Base-by-base conservation (phyloP, 1,284 basidiomycete species). In the Chiua sp. region DNA sequence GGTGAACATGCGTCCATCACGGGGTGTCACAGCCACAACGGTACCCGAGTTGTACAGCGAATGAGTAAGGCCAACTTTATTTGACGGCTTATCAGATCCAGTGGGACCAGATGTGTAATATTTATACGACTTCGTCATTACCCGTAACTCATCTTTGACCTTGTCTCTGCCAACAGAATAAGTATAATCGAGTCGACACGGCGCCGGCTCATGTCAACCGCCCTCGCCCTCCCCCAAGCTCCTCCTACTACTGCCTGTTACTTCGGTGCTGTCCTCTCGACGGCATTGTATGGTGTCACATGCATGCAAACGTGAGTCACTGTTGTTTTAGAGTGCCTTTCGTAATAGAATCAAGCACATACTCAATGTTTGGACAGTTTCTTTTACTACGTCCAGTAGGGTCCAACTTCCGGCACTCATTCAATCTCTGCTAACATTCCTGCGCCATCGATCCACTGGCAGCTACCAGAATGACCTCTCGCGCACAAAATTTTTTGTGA, bases 401-500 rank as follows among this genome's bases (percentile, higher is more conserved):
- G n/a, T 23, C 26, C 28, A 11, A 2, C 13, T 39, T 16, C 16
- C 15, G 16, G n/a, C 12, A 13, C 12, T 15, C 28, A 44, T 42
- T 30, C 20, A 26, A n/a, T n/a, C n/a, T 52, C n/a, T 8, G 20
- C 39, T 30, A 23, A 42, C 39, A 39, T 16, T 18, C n/a, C n/a
- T 32, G 13, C 46, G 46, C 37, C 2, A 7, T 42, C n/a, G 18
- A n/a, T 2, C 37, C 12, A 18, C 37, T 39, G 37, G 37, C 18
- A 59, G 59, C 18, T 61, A 61, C 18, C 52, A 35, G 26, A 8
- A 56, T 8, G 59, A 61, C 12, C 44, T 26, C 6, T 51, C 35
- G 10, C 33, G 32, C 16, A 44, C 22, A 7, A 61, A 61, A 23
- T 30, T 47, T 18, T 61, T 61, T 4, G 59, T 61, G 32, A 61